Base-by-base conservation (phyloP, 208 protist species). In the Leishmania tarentolae region DNA sequence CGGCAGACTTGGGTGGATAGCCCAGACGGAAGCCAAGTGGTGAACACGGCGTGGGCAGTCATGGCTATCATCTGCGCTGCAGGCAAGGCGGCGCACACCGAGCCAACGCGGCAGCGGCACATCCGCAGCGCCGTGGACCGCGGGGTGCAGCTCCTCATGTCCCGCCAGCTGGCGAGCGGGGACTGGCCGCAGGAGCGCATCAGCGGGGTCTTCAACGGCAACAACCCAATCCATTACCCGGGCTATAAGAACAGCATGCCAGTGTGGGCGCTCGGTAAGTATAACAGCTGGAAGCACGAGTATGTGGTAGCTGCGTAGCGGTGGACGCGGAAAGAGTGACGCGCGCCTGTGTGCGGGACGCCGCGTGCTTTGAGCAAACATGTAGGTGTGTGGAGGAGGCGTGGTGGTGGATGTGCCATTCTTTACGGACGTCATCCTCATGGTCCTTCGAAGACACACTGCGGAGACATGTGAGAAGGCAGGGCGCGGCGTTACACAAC, bases 171-270 rank as follows among this genome's bases (percentile, higher is more conserved):
- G 35, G 78, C 42, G 13, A 92, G 84, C 28, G 97, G 97, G 7
- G 96, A 98, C 79, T 99, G 95, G 93, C 66, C 84, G 3, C 97
- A 98, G 91, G 94, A 99, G 90, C 87, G 94, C 73, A 99, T 99
- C 78, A 95, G 90, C 79, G 99, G 99, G 47, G 96, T 99, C 44
- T 99, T 99, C 88, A 99, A 99, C 91, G 97, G 97, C 69, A 99
- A 98, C 88, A 99, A 99, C 88, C 95, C 96, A 44, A 99, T 99
- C 79, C 92, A 97, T 84, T 99, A 99, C 90, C 94, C 97, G 0
- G 91, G 93, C n/a, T 99, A 99, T 85, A 98, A 97, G 83, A 98
- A 99, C 84, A 93, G 90, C 24, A 99, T 99, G 94, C 88, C 98
- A 66, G 96, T 99, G 68, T 99, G 99, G 99, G 98, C 99, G 9